These are phyloP conservation scores for Vitis hybrid DNA, from an alignment of 177 flowering plant genomes.

Conservation along the genomic window DNA sequence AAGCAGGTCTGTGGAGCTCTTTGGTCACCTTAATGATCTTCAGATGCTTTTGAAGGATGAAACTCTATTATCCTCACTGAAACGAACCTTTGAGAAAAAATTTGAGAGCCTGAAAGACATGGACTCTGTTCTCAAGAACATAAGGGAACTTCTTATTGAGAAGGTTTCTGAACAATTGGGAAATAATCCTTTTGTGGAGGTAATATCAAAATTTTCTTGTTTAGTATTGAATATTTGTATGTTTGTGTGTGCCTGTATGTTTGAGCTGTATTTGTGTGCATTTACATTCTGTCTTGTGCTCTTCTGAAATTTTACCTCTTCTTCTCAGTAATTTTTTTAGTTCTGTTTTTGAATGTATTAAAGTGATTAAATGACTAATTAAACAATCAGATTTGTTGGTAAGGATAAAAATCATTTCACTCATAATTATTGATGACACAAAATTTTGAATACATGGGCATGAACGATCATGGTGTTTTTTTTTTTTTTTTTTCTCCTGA, in stretches of 20 bases:
- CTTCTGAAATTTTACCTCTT: background rate
- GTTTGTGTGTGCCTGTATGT: background rate
- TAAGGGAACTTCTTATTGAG: slow-evolving; percentile 29
- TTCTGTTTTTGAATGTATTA: background rate
- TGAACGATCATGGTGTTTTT: background rate
- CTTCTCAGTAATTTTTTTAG: background rate
- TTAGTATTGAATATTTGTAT: background rate
- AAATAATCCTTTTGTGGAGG: slow-evolving; percentile 37
- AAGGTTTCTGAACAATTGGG: slow-evolving; percentile 26
- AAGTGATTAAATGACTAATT: background rate
- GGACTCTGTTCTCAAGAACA: slow-evolving; percentile 44
- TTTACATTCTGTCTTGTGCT: too few relatives aligned
- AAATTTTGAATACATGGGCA: background rate
- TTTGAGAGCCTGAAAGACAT: slow-evolving; percentile 55
- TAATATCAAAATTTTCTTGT: slow-evolving; percentile 19
- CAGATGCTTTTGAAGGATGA: slow-evolving; percentile 52
- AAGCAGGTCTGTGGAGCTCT: slow-evolving; percentile 57
- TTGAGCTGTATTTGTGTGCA: background rate
- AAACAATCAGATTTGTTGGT: too few relatives aligned
- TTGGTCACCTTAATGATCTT: slow-evolving; percentile 48
- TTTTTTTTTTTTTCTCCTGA: background rate
- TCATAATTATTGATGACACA: background rate
- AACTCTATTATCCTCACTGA: slow-evolving; percentile 33
- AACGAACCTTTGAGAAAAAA: slow-evolving; percentile 40
- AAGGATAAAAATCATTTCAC: too few relatives aligned